Evolutionary conservation across 164 flowering plant species (phyloP).

Genomic region (Santalum album): DNA sequence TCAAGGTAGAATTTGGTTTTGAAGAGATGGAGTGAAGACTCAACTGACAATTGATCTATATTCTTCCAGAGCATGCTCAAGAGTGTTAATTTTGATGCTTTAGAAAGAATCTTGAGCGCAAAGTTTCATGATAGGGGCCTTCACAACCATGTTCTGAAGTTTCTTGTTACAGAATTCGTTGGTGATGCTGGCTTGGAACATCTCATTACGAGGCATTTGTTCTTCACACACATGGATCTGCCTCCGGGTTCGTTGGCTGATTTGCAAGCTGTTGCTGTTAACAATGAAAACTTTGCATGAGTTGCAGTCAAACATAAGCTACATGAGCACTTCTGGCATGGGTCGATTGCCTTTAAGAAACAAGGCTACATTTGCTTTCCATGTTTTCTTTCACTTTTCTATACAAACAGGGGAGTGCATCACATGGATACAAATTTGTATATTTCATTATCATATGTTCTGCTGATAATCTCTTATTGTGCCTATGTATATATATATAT

Average conservation of each 20-base stretch:
- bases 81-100: conserved; percentile 67
- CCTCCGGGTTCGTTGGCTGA: conserved; percentile 98
- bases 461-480: too few species aligned
- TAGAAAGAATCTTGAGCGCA: conserved; percentile 57
- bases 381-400: too few species aligned
- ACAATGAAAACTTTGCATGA: conserved; percentile 97
- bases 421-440: too few species aligned
- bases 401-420: too few species aligned
- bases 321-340: conserved; percentile 90
- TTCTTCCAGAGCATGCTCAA: conserved; percentile 67
- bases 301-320: conserved; percentile 90
- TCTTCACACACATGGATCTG: conserved; percentile 83
- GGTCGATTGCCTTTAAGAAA: conserved; percentile 90
- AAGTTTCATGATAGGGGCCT: conserved; percentile 54
- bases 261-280: conserved; percentile 97
- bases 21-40: conserved; percentile 28
- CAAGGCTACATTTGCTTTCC: conserved; percentile 59
- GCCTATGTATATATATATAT: too few species aligned
- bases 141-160: conserved; percentile 95
- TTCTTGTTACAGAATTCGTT: conserved; percentile 92
- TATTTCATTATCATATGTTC: too few species aligned
- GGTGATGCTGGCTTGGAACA: conserved; percentile 99
- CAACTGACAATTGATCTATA: conserved; percentile 19
- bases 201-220: conserved; percentile 85
- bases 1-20: conserved; percentile 70